A percentile compares a stretch with the other conserved stretches of the same genome.
Evolutionary conservation across 805 yeast genomes (phyloP).

Genomic region (Ogataea populi-albae): DNA sequence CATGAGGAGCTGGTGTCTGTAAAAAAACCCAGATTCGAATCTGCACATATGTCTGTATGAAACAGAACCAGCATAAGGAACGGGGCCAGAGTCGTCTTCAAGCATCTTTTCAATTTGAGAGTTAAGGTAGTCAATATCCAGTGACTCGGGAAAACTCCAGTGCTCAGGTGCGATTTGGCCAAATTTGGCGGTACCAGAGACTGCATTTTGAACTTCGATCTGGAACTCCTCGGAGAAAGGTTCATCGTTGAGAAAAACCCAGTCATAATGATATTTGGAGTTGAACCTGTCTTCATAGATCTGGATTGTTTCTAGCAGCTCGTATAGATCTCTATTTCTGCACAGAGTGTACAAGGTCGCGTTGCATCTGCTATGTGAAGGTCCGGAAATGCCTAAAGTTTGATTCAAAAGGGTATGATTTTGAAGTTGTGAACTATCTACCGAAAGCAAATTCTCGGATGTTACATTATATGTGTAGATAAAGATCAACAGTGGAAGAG

Average conservation of each 20-base stretch:
- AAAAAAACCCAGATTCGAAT: constrained; percentile 82
- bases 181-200: constrained; percentile 62
- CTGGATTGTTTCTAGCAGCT: constrained; percentile 56
- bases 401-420: too few relatives aligned
- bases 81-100: constrained; percentile 33
- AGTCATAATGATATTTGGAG: constrained; percentile 60
- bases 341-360: constrained; percentile 73
- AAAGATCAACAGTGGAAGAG: too few relatives aligned
- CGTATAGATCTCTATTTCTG: constrained; percentile 60
- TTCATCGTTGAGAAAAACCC: constrained; percentile 75
- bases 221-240: constrained; percentile 59
- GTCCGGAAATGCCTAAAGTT: too few relatives aligned
- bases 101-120: constrained; percentile 14
- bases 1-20: constrained; percentile 61
- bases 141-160: constrained; percentile 63
- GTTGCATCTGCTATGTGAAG: constrained; percentile 32
- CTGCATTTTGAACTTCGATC: constrained; percentile 41
- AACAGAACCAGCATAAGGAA: constrained; percentile 60
- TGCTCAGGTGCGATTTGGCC: constrained; percentile 59
- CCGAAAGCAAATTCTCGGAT: too few relatives aligned
- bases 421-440: too few relatives aligned
- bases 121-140: constrained; percentile 20
- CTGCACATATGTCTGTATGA: constrained; percentile 88
- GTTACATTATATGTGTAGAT: too few relatives aligned
- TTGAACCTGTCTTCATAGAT: constrained; percentile 69